Base-by-base conservation (phyloP, 768 basidiomycete species). In the Lentinula boryana region DNA sequence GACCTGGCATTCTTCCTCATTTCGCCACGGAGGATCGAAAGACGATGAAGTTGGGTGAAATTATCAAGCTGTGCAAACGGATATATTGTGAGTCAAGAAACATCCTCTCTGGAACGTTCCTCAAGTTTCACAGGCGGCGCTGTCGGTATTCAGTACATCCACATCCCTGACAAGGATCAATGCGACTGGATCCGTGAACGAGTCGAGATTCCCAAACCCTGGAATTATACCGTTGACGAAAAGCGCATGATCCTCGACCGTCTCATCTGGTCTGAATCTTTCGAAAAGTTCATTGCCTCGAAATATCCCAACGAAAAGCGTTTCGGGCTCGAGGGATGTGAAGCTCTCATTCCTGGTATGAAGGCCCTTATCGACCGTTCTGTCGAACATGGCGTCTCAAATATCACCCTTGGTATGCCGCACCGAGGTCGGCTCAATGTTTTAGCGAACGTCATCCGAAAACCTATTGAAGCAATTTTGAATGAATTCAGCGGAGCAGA, bases 251-350 rank as follows among this genome's bases (percentile, higher is more conserved):
- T 99, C 65, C 85, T 99, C 60, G 97, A 99, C 77, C 92, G 97
- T 63, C 88, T 98, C 67, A 98, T 98, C 72, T 99, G 97, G 97
- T 98, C 96, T n/a, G 97, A 98, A 68, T 90, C 92, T 4, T 98
- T 98, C 69, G 97, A 99, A 74, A 95, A 95, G 69, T 99, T 98
- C 82, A 95, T 99, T 64, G 90, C 95, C 21, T 91, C 86, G 82
- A 99, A 98, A 74, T 97, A 93, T 77, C 97, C 97, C 66, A 99
- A 98, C 76, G 97, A 99, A 80, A 99, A 99, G 76, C 90, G 97
- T 51, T 99, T 99, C 75, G 97, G 97, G 74, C 84, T 99, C 46
- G 97, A 99, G 75, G 97, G 97, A 59, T 97, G 95, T 74, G 97
- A 99, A 76, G 84, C 93, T 32, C 87, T 99, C 66, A 90, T 98